A percentile compares a stretch with the other conserved stretches of the same genome.
These are phyloP conservation scores for Prunus campanulata DNA, from an alignment of 306 rosid genomes.

Conservation along the genomic window DNA sequence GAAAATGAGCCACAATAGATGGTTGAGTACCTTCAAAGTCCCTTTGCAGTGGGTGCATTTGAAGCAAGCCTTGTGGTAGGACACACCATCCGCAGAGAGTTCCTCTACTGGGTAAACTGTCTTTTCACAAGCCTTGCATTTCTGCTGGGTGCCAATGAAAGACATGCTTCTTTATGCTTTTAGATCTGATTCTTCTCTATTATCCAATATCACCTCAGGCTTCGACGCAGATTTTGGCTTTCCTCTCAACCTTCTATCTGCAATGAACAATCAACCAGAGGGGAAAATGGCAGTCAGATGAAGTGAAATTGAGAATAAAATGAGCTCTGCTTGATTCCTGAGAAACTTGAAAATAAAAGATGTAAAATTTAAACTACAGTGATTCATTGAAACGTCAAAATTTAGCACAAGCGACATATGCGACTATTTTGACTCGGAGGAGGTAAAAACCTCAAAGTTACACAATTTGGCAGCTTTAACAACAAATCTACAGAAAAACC, in stretches of 20 bases:
- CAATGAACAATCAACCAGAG: neutral
- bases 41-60: constrained; percentile 97
- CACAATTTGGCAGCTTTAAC: neutral
- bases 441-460: constrained; percentile 2
- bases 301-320: constrained; percentile 12
- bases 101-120: constrained; percentile 93
- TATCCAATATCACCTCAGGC: constrained; percentile 21
- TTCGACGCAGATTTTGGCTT: constrained; percentile 18
- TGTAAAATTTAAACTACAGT: neutral
- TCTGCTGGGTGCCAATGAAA: constrained; percentile 82
- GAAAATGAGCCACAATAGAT: neutral
- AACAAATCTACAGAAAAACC: constrained; percentile 5
- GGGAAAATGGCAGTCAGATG: constrained; percentile 8
- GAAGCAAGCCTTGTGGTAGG: constrained; percentile 91
- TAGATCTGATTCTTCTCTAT: constrained; percentile 54
- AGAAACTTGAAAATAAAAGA: constrained; percentile 2
- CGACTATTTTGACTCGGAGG: constrained; percentile 8
- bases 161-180: constrained; percentile 51
- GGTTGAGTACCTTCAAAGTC: constrained; percentile 66
- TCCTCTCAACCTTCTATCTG: constrained; percentile 11
- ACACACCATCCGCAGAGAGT: constrained; percentile 85
- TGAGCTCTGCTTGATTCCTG: constrained; percentile 12
- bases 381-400: neutral
- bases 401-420: neutral
- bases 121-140: constrained; percentile 95